Evolutionary conservation across 805 yeast species (phyloP).

Genomic region (Saccharomyces jurei): DNA sequence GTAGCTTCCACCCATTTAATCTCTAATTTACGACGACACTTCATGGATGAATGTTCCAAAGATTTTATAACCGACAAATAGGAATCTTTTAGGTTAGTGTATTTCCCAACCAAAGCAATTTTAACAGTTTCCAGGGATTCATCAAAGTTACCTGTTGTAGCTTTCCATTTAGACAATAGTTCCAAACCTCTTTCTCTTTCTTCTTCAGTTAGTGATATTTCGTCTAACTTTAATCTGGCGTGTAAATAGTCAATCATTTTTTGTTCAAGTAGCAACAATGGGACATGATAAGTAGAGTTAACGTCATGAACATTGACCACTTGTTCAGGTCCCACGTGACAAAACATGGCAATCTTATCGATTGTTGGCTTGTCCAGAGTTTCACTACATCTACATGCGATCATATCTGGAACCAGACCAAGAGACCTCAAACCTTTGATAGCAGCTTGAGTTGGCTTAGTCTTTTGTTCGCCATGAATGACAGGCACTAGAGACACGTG

Average conservation of each 20-base stretch:
- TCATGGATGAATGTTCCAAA: conserved; percentile 90
- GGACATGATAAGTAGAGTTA: conserved; percentile 95
- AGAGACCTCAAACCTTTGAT: conserved; percentile 91
- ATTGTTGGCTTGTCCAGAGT: conserved; percentile 76
- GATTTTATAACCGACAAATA: conserved; percentile 92
- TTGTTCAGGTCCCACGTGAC: conserved; percentile 98
- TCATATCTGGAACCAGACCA: conserved; percentile 92
- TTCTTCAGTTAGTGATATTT: conserved; percentile 38
- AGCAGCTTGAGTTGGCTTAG: conserved; percentile 99
- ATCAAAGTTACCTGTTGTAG: conserved; percentile 72
- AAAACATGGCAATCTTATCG: conserved; percentile 95
- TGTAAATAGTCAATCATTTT: conserved; percentile 66
- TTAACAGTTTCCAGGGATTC: conserved; percentile 77
- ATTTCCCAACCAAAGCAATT: conserved; percentile 95
- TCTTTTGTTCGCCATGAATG: conserved; percentile 96
- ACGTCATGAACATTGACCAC: conserved; percentile 96
- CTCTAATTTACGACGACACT: conserved; percentile 72
- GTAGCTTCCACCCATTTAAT: conserved; percentile 95
- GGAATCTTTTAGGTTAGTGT: conserved; percentile 90
- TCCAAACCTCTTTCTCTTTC: conserved; percentile 58
- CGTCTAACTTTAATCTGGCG: conserved; percentile 55
- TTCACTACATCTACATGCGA: conserved; percentile 94
- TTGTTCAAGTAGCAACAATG: conserved; percentile 82
- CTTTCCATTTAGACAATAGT: conserved; percentile 70
- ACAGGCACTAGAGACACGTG: conserved; percentile 97